These are phyloP conservation scores for Erysimum cheiranthoides DNA, from an alignment of 345 rosid genomes.

Conservation along the genomic window DNA sequence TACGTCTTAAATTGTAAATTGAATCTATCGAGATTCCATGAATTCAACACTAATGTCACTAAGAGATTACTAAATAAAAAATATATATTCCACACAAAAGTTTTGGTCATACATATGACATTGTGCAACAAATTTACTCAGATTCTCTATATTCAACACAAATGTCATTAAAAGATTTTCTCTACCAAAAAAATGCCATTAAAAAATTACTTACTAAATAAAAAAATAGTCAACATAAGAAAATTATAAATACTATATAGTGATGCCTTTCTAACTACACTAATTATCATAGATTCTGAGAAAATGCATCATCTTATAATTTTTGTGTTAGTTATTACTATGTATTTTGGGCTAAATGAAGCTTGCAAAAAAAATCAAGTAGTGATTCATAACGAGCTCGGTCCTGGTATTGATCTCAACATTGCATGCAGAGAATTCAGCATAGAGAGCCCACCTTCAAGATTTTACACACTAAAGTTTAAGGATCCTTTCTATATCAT, in stretches of 20 bases:
- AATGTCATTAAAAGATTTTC: not conserved
- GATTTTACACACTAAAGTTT: not conserved
- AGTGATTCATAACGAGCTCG: slow-evolving; percentile 2
- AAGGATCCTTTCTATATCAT: not conserved
- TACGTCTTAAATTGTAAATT: too few species aligned
- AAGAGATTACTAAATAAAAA: too few species aligned
- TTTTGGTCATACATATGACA: too few species aligned
- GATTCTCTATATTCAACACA: too few species aligned
- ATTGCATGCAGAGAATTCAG: not conserved
- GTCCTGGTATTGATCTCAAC: not conserved
- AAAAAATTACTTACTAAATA: not conserved
- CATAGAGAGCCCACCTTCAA: not conserved
- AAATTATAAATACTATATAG: not conserved
- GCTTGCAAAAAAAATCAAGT: slow-evolving; percentile 1
- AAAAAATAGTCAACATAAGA: not conserved
- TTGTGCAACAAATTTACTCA: too few species aligned
- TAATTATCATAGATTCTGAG: not conserved
- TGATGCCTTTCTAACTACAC: not conserved
- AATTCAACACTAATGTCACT: too few species aligned
- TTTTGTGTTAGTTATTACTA: not conserved
- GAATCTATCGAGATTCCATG: too few species aligned
- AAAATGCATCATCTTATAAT: not conserved
- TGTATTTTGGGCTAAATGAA: not conserved
- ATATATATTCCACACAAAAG: too few species aligned
- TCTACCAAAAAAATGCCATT: too few species aligned